These are phyloP conservation scores for Allium cepa DNA, from an alignment of 106 monocot genomes.

Conservation along the genomic window DNA sequence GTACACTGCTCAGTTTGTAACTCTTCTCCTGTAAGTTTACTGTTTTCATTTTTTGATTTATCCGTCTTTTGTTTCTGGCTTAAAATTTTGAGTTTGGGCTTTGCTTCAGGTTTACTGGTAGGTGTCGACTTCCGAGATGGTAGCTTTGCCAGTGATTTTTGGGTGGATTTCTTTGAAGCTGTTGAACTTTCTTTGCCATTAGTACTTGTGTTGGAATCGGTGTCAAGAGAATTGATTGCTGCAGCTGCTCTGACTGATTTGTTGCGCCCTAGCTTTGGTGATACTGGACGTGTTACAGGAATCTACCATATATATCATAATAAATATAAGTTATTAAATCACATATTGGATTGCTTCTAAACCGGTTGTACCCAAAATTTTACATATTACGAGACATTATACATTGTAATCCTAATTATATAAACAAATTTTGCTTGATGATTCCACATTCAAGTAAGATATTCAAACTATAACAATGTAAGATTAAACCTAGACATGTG, in stretches of 20 bases:
- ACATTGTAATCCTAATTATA: too few relatives aligned
- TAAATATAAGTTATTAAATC: too few relatives aligned
- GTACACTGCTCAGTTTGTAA: background rate
- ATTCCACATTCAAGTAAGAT: too few relatives aligned
- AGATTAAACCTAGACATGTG: too few relatives aligned
- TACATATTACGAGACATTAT: too few relatives aligned
- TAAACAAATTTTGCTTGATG: too few relatives aligned
- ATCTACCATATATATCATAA: conserved; percentile 23
- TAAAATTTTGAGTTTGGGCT: conserved; percentile 16
- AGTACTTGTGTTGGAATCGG: conserved; percentile 11
- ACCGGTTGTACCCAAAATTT: too few relatives aligned
- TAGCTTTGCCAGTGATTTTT: conserved; percentile 28
- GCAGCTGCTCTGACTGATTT: conserved; percentile 21
- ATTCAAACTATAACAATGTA: too few relatives aligned
- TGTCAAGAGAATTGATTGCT: background rate
- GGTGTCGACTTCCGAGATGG: conserved; percentile 26
- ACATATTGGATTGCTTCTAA: too few relatives aligned
- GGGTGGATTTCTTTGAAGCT: conserved; percentile 22
- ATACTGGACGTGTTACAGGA: conserved; percentile 67
- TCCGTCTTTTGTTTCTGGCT: conserved; percentile 15
- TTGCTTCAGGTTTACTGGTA: conserved; percentile 11
- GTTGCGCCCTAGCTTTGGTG: conserved; percentile 79
- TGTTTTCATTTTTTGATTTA: conserved; percentile 13
- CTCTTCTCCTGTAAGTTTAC: background rate
- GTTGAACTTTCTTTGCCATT: background rate